Conservation (phyloP, 2,329 filamentous ascomycete species). For the Xylariomycetidae sp. region DNA sequence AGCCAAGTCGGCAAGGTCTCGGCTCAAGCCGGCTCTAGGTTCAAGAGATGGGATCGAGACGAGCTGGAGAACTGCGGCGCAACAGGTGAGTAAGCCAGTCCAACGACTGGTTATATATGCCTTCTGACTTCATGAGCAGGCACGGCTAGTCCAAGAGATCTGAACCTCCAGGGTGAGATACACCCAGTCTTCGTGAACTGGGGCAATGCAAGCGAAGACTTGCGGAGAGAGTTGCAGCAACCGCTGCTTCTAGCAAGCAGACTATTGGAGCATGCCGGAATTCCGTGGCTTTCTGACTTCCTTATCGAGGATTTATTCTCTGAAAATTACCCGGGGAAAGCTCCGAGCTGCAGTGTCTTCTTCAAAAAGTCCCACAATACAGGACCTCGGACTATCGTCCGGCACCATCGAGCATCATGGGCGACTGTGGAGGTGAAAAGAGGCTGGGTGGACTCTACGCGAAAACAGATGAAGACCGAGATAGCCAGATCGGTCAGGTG, state of each 20-base stretch:
- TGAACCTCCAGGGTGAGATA: conserved; percentile 21
- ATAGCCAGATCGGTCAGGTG: conserved; percentile 21
- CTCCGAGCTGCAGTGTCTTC: conserved; percentile 5
- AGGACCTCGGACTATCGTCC: conserved; percentile 17
- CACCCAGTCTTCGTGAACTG: conserved; percentile 27
- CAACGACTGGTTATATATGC: too few relatives aligned
- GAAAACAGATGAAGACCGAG: conserved; percentile 10
- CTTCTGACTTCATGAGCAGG: conserved; percentile 9
- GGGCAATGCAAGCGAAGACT: conserved; percentile 12
- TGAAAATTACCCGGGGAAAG: conserved; percentile 21
- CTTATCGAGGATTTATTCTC: conserved; percentile 26
- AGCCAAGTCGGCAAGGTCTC: conserved; percentile 8
- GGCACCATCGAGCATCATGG: conserved; percentile 21
- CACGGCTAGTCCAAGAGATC: conserved; percentile 12
- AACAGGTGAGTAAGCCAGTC: too few relatives aligned
- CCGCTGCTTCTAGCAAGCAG: conserved; percentile 26
- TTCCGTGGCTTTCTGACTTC: conserved; percentile 29
- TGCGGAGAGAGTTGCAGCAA: conserved; percentile 22
- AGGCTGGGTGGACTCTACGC: conserved; percentile 17
- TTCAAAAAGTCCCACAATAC: conserved; percentile 2
- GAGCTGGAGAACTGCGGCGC: conserved; percentile 25
- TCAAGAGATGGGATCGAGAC: conserved; percentile 23
- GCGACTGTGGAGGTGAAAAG: conserved; percentile 11
- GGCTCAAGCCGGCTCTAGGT: conserved; percentile 19
- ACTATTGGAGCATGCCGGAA: conserved; percentile 22